A percentile compares a stretch with the other conserved stretches of the same genome.
phyloP scores from a whole-genome alignment of 495 filamentous ascomycete species.

The Aspergillus panamensis region DNA sequence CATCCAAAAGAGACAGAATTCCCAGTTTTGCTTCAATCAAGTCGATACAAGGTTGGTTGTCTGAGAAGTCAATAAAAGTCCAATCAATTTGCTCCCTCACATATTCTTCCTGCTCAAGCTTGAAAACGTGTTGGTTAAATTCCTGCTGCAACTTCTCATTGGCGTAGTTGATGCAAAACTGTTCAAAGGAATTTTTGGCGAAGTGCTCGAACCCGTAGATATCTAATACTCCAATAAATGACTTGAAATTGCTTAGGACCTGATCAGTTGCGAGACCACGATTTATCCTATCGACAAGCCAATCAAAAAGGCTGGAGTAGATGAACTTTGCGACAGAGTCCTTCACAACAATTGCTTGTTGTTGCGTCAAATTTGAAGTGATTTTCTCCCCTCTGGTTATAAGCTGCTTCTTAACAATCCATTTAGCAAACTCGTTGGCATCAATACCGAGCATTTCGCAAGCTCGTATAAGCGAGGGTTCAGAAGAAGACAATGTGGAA shows the following conservation, averaged over 20 bases:
- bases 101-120: constrained; percentile 98
- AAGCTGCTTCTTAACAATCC: constrained; percentile 98
- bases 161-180: constrained; percentile 99
- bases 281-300: constrained; percentile 97
- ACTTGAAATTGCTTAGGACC: constrained; percentile 72
- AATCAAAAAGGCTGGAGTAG: constrained; percentile 98
- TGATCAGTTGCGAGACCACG: constrained; percentile 82
- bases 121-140: constrained; percentile 99
- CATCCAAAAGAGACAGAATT: constrained; percentile 86
- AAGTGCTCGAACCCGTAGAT: constrained; percentile 99
- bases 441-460: constrained; percentile 88
- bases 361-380: constrained; percentile 89
- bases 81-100: constrained; percentile 95
- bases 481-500: constrained; percentile 72
- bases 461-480: constrained; percentile 77
- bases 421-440: constrained; percentile 85
- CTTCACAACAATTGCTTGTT: constrained; percentile 89
- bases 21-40: constrained; percentile 96
- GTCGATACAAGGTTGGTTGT: constrained; percentile 99
- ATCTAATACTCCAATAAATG: constrained; percentile 99
- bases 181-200: constrained; percentile 99
- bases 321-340: constrained; percentile 99
- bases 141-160: constrained; percentile 99
- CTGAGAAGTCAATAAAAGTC: constrained; percentile 99
- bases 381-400: constrained; percentile 97